Percentiles rank a stretch among this genome's conserved stretches.
These are phyloP conservation scores for Xylaria sp. DNA, from an alignment of 2,329 filamentous ascomycete genomes.

Conservation along the genomic window DNA sequence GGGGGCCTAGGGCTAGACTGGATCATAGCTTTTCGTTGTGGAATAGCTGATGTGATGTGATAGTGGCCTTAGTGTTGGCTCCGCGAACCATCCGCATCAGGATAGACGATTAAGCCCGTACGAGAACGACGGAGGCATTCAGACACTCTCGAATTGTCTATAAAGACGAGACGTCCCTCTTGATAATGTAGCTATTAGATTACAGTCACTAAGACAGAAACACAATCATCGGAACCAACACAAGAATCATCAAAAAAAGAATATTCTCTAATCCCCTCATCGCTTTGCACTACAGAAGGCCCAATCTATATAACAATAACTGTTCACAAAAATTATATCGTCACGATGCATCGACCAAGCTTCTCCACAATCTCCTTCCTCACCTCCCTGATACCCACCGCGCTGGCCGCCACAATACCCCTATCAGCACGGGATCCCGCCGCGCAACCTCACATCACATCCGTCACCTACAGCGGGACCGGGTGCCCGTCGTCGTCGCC, in stretches of 20 bases:
- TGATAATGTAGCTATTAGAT: conserved; percentile 21
- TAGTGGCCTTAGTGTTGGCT: conserved; percentile 21
- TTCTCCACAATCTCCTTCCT: conserved; percentile 38
- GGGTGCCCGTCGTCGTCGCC: conserved; percentile 52
- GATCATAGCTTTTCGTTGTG: conserved; percentile 11
- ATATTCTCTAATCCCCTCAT: not conserved
- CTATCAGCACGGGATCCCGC: conserved; percentile 41
- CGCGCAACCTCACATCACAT: conserved; percentile 47
- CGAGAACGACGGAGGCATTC: conserved; percentile 7
- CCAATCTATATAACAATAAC: conserved; percentile 7
- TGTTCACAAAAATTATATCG: not conserved
- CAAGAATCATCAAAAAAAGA: conserved; percentile 6
- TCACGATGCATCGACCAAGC: conserved; percentile 36
- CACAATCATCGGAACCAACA: conserved; percentile 8
- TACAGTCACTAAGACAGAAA: conserved; percentile 11
- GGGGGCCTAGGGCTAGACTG: conserved; percentile 30
- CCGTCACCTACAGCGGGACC: conserved; percentile 52
- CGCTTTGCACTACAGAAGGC: not conserved
- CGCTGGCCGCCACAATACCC: conserved; percentile 34
- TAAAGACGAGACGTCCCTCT: conserved; percentile 32
- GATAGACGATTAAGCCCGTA: conserved; percentile 14
- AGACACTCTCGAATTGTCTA: conserved; percentile 23
- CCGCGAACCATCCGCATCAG: conserved; percentile 20
- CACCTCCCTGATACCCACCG: conserved; percentile 37
- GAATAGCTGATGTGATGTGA: conserved; percentile 13